These are phyloP conservation scores for Nigrospora oryzae DNA, from an alignment of 2,329 filamentous ascomycete species.

Conservation along the genomic window DNA sequence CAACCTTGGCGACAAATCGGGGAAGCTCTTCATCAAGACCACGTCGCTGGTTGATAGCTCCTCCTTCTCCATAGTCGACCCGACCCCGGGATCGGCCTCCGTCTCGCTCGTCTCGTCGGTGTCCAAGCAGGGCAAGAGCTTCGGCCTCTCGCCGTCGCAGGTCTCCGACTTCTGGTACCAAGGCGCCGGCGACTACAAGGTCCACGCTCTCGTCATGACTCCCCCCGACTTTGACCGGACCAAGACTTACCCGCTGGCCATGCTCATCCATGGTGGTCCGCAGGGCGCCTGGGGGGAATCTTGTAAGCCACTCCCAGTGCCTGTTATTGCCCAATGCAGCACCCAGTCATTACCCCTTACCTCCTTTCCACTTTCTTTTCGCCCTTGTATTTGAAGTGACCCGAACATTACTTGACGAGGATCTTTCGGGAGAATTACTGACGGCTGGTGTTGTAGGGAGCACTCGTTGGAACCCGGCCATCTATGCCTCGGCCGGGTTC, in stretches of 20 bases:
- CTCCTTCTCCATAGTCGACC: slow-evolving; percentile 53
- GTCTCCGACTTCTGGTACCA: slow-evolving; percentile 62
- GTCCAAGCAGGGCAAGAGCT: slow-evolving; percentile 50
- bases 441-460: slow-evolving; percentile 29
- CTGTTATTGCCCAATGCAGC: not conserved
- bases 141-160: slow-evolving; percentile 57
- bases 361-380: not conserved
- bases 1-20: slow-evolving; percentile 36
- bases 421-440: too few species aligned
- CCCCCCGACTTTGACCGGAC: slow-evolving; percentile 58
- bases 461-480: slow-evolving; percentile 77
- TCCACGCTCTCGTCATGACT: slow-evolving; percentile 64
- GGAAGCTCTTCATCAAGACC: slow-evolving; percentile 54
- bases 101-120: slow-evolving; percentile 4
- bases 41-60: slow-evolving; percentile 66
- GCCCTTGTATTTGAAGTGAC: too few species aligned
- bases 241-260: slow-evolving; percentile 71
- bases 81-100: slow-evolving; percentile 9
- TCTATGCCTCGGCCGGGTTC: slow-evolving; percentile 84
- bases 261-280: slow-evolving; percentile 77
- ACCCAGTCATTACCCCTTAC: not conserved
- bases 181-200: slow-evolving; percentile 52
- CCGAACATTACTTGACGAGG: too few species aligned
- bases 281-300: slow-evolving; percentile 73
- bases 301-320: slow-evolving; percentile 5